Base-by-base conservation (phyloP, 2,329 filamentous ascomycete species). In the Aspergillus caelatus region DNA sequence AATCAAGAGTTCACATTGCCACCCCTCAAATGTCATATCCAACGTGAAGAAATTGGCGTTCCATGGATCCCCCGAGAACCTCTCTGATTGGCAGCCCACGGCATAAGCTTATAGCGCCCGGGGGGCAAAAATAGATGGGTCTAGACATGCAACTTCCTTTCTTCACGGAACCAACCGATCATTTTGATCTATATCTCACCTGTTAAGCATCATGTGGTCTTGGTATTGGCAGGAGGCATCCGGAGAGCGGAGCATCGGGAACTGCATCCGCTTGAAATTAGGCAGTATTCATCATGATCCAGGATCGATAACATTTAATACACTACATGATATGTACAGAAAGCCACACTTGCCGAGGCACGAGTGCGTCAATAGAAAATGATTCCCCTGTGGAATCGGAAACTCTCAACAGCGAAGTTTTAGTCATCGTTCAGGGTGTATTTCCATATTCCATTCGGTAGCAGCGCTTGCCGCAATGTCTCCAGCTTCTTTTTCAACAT, bases 401-500 rank as follows among this genome's bases (percentile, higher is more conserved):
- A 32, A 32, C 16, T n/a, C 21, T 32, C 23, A 48, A 48, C 10
- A 7, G 23, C 21, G 11, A 14, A n/a, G 2, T 21, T 32, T 52
- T 52, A 55, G 32, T 36, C 34, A 11, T 55, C 58, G 19, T 36
- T 54, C 19, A 60, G 8, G 16, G 58, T 60, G 39, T 55, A 60
- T 21, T 46, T 60, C 58, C 58, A 60, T n/a, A 60, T 60, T 21
- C 50, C 58, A 43, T 55, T 26, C 23, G 58, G 58, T 23, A 60
- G 23, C 21, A 60, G 30, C 36, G 58, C 52, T 43, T 60, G 58
- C 4, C 58, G 58, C 39, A 60, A 30, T 23, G 46, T 55, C 10
- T 60, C 34, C 50, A 60, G 32, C 11, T 60, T 60, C 23, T 36
- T 43, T 23, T 53, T 52, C 28, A 60, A 30, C 58, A 46, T 45